These are phyloP conservation scores for Actinidia polygama DNA, from an alignment of 179 eudicot genomes.

Conservation along the genomic window DNA sequence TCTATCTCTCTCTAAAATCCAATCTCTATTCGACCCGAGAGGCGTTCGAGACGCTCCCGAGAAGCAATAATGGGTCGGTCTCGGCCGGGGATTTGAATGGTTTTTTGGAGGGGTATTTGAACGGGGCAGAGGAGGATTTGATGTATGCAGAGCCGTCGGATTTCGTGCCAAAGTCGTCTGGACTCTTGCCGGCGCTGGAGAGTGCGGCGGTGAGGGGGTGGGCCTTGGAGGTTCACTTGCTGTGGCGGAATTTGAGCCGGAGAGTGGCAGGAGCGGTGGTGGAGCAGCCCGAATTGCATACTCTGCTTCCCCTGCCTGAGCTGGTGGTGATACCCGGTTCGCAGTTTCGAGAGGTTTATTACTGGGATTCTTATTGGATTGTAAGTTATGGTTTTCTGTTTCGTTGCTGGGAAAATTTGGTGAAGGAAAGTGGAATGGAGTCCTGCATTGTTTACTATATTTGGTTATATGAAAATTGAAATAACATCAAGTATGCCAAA, in stretches of 20 bases:
- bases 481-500: no score
- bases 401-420: constrained; percentile 7
- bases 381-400: constrained; percentile 56
- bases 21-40: no score
- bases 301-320: constrained; percentile 64
- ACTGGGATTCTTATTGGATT: constrained; percentile 97
- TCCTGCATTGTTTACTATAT: no score
- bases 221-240: constrained; percentile 77
- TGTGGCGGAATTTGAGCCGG: constrained; percentile 89
- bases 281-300: constrained; percentile 56
- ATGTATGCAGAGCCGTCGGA: constrained; percentile 58
- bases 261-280: constrained; percentile 58
- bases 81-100: constrained; percentile 34
- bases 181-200: constrained; percentile 64
- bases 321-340: constrained; percentile 86
- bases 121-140: constrained; percentile 70
- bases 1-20: constrained; percentile 51
- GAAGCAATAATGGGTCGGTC: constrained; percentile 37
- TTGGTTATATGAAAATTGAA: no score
- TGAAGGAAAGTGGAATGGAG: no score
- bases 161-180: constrained; percentile 62
- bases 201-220: constrained; percentile 60
- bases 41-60: constrained; percentile 50
- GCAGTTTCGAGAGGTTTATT: constrained; percentile 81
- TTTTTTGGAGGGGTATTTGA: constrained; percentile 51